Percentiles rank a stretch among this genome's conserved stretches.
Conservation (phyloP, 2,329 filamentous ascomycete genomes). For the Xylaria sp. region DNA sequence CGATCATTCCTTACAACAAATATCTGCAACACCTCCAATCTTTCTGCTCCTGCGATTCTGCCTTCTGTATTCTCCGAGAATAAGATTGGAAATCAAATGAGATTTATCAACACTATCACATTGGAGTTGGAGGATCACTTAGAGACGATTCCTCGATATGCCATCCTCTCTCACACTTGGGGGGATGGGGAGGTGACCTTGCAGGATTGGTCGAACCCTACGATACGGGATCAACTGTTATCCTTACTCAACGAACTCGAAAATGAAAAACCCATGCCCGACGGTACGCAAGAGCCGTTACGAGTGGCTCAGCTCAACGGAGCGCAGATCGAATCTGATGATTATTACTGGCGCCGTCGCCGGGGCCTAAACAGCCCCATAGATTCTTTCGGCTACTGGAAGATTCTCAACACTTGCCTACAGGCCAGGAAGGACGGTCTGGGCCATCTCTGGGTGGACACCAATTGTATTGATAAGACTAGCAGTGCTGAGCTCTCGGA, state of each 20-base stretch:
- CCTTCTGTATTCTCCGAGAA: neutral
- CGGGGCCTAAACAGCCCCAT: too few species aligned
- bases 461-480: slow-evolving; percentile 18
- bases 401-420: slow-evolving; percentile 15
- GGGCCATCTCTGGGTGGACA: slow-evolving; percentile 14
- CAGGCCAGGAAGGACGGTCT: slow-evolving; percentile 13
- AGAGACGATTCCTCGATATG: slow-evolving; percentile 5
- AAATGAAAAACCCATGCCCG: neutral
- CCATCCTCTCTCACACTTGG: slow-evolving; percentile 17
- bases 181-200: slow-evolving; percentile 9
- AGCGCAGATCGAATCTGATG: neutral
- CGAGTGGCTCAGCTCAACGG: neutral
- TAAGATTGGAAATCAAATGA: slow-evolving; percentile 3
- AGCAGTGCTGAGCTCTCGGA: slow-evolving; percentile 15
- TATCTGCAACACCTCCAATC: neutral
- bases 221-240: neutral
- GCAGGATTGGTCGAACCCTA: slow-evolving; percentile 7
- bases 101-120: slow-evolving; percentile 10
- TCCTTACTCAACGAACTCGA: neutral
- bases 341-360: neutral
- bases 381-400: slow-evolving; percentile 10
- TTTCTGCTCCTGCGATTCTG: neutral
- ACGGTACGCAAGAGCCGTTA: neutral
- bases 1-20: neutral
- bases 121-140: slow-evolving; percentile 14